phyloP scores from a whole-genome alignment of 257 asterid species.

The Solanum chiquidenum region DNA sequence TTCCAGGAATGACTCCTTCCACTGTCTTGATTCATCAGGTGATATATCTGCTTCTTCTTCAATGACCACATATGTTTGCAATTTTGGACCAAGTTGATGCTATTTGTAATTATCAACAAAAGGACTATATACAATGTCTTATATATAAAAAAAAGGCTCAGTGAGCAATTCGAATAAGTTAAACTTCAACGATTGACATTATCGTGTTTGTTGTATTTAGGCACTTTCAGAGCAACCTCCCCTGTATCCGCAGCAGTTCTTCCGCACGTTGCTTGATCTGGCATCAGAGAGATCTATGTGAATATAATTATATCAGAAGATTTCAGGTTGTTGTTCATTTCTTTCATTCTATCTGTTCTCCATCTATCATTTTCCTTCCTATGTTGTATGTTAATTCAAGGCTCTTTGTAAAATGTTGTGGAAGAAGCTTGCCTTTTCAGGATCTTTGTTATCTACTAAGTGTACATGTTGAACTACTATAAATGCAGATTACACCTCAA shows the following conservation, averaged over 20 bases:
- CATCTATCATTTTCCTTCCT: not conserved
- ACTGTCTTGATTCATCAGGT: conserved; percentile 92
- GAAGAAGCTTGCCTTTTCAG: not conserved
- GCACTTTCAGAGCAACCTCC: conserved; percentile 84
- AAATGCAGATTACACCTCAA: not conserved
- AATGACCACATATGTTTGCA: not conserved
- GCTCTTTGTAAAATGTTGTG: not conserved
- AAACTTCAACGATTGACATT: too few relatives aligned
- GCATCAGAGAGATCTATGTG: conserved; percentile 39
- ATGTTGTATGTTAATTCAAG: not conserved
- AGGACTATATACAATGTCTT: not conserved
- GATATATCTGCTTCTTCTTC: not conserved
- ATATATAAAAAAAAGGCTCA: not conserved
- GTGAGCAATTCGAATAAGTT: not conserved
- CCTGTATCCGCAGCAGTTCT: conserved; percentile 67
- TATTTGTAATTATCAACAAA: not conserved
- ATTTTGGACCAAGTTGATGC: not conserved
- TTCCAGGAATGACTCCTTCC: conserved; percentile 96
- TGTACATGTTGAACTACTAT: not conserved
- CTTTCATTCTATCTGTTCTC: not conserved
- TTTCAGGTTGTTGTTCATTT: not conserved
- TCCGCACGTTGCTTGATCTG: conserved; percentile 66
- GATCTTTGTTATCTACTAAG: not conserved
- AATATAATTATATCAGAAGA: not conserved
- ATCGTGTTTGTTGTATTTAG: conserved; percentile 17